phyloP scores from a whole-genome alignment of 176 grass and related monocot species.

The Hordeum vulgare region DNA sequence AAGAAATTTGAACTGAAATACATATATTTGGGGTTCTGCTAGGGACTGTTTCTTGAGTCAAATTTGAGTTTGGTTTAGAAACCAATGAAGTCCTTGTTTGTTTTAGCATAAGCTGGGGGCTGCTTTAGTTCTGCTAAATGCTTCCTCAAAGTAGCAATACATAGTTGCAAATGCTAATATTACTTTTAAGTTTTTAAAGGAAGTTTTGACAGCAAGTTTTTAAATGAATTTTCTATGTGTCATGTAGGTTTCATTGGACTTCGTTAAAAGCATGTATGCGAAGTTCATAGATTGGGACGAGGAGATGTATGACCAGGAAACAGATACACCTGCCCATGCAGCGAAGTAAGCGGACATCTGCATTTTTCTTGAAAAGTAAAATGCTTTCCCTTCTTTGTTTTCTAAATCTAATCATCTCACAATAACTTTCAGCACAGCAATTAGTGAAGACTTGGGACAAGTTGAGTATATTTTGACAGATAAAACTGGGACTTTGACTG shows the following conservation, averaged over 20 bases:
- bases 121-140: not conserved
- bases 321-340: conserved; percentile 80
- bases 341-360: conserved; percentile 56
- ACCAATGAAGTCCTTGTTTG: not conserved
- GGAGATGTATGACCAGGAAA: conserved; percentile 93
- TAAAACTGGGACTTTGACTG: conserved; percentile 94
- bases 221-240: not conserved
- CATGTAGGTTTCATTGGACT: conserved; percentile 91
- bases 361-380: not conserved
- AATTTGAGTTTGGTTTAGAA: not conserved
- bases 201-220: not conserved
- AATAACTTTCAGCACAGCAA: conserved; percentile 89
- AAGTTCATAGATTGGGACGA: conserved; percentile 99
- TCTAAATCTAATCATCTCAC: conserved; percentile 2
- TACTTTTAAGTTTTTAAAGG: not conserved
- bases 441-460: conserved; percentile 98
- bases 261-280: conserved; percentile 90
- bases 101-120: conserved; percentile 4
- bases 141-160: not conserved
- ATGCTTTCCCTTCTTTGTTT: not conserved
- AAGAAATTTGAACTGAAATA: not conserved
- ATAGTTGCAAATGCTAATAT: not conserved
- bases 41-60: not conserved
- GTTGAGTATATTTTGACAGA: conserved; percentile 99
- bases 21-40: not conserved